phyloP scores from a whole-genome alignment of 331 rosid species.

The Stylosanthes scabra region DNA sequence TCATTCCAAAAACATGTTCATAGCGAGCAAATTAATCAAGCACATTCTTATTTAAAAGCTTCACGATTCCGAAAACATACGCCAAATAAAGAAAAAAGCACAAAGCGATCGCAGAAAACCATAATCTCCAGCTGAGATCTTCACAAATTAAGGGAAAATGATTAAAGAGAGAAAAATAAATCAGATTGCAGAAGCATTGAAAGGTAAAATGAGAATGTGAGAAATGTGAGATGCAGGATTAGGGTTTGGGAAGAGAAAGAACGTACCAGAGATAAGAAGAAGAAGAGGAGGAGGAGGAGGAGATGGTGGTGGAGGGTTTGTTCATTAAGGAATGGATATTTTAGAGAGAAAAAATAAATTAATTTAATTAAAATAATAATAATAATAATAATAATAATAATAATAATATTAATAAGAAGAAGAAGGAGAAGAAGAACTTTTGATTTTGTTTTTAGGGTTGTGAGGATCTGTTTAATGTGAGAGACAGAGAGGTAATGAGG shows the following conservation, averaged over 20 bases:
- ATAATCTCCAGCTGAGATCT: slow-evolving; percentile 32
- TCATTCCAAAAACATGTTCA: neutral
- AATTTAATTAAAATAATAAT: too few species aligned
- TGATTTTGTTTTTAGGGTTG: slow-evolving; percentile 14
- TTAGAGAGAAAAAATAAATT: neutral
- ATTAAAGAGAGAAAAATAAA: neutral
- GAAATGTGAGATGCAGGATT: neutral
- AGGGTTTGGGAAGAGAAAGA: slow-evolving; percentile 50
- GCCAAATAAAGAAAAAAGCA: neutral
- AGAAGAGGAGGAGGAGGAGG: neutral
- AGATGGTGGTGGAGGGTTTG: slow-evolving; percentile 43
- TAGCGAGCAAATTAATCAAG: neutral
- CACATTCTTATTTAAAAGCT: slow-evolving; percentile 3
- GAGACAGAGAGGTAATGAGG: slow-evolving; percentile 32
- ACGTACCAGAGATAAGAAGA: slow-evolving; percentile 45
- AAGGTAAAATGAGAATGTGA: neutral
- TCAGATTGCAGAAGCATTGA: slow-evolving; percentile 33
- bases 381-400: too few species aligned
- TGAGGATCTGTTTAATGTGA: slow-evolving; percentile 37
- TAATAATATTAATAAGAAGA: too few species aligned
- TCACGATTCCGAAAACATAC: slow-evolving; percentile 14
- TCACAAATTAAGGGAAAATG: slow-evolving; percentile 19
- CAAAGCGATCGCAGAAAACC: slow-evolving; percentile 29
- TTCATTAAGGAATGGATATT: slow-evolving; percentile 36
- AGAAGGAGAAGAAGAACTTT: too few species aligned